Base-by-base conservation (phyloP, 1,284 basidiomycete genomes). In the Austroboletus olivaceoglutinosus region DNA sequence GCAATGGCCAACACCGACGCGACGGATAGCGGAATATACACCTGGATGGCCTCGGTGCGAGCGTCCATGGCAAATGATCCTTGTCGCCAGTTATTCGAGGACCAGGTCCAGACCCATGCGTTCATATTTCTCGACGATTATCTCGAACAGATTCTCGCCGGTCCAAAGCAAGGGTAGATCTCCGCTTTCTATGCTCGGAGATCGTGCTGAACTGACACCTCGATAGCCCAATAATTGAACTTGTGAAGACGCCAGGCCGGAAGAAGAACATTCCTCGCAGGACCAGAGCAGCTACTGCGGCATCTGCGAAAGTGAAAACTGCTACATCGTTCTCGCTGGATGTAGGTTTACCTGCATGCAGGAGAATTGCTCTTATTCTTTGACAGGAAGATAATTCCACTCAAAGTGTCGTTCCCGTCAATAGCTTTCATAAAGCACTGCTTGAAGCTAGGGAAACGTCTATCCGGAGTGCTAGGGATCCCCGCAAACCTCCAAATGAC, bases 191-290 rank as follows among this genome's bases (percentile, higher is more conserved):
- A 27, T 19, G 9, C 15, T 29, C 13, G 6, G 9, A 2, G 19
- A 42, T 2, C 25, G n/a, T 52, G 23, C 10, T 34, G 12, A 48
- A 43, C 46, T 56, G 43, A 51, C 8, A 9, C 4, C 30, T 22
- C 2, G 49, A 7, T 56, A 91, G 88, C 48, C 77, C 81, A 13
- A 76, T 91, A 13, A 83, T 89, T 48, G 87, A 91, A 48, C 76
- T 91, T n/a, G 80, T 91, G 8, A 91, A 91, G 70, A 91, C 89
- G 2, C 89, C 89, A 23, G 83, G 84, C 31, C 79, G 87, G 33
- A 88, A 80, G 68, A 85, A 78, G 68, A 75, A 74, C 46, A 67
- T 75, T 13, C 70, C 72, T 6, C 79, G 75, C 60, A 80, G 76
- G 56, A 73, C 77, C 19, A 78, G 81, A 52, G 64, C 71, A 25